Conservation (phyloP, 2,329 filamentous ascomycete species). For the Fusarium veterinarium region DNA sequence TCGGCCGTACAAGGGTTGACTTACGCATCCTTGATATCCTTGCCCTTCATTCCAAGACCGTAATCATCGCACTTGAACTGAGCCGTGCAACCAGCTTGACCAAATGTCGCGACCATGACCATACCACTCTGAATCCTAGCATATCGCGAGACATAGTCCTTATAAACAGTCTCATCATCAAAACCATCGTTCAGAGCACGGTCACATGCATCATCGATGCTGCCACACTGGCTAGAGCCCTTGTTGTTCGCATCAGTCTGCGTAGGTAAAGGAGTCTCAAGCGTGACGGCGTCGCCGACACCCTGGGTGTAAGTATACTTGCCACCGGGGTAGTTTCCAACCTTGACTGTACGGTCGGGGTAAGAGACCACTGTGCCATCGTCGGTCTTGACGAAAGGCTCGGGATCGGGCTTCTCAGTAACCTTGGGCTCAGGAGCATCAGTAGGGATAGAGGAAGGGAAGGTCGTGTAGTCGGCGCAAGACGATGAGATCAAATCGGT, state of each 20-base stretch:
- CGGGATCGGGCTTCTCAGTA: not conserved
- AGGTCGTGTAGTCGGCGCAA: slow-evolving; percentile 1
- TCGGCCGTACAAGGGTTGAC: not conserved
- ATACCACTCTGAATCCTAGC: slow-evolving; percentile 14
- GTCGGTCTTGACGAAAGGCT: slow-evolving; percentile 5
- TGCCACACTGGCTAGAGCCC: slow-evolving; percentile 28
- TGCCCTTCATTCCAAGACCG: slow-evolving; percentile 29
- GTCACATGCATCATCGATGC: slow-evolving; percentile 31
- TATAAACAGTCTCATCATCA: slow-evolving; percentile 19
- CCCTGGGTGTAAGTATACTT: slow-evolving; percentile 10
- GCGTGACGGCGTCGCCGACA: not conserved
- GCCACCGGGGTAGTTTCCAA: slow-evolving; percentile 4
- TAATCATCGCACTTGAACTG: slow-evolving; percentile 30
- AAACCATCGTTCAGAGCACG: slow-evolving; percentile 16
- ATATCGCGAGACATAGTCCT: slow-evolving; percentile 16
- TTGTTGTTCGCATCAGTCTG: slow-evolving; percentile 25
- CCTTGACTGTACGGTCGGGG: not conserved
- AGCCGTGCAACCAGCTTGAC: slow-evolving; percentile 25
- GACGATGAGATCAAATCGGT: slow-evolving; percentile 4
- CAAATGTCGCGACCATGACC: slow-evolving; percentile 7
- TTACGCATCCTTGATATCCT: slow-evolving; percentile 33
- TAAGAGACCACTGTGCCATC: slow-evolving; percentile 21
- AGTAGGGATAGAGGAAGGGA: slow-evolving; percentile 12
- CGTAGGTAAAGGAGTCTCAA: slow-evolving; percentile 3
- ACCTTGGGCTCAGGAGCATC: not conserved